Percentiles rank a stretch among this genome's conserved stretches.
phyloP scores from a whole-genome alignment of 176 grass and related monocot genomes.

The Echinochloa phyllopogon region DNA sequence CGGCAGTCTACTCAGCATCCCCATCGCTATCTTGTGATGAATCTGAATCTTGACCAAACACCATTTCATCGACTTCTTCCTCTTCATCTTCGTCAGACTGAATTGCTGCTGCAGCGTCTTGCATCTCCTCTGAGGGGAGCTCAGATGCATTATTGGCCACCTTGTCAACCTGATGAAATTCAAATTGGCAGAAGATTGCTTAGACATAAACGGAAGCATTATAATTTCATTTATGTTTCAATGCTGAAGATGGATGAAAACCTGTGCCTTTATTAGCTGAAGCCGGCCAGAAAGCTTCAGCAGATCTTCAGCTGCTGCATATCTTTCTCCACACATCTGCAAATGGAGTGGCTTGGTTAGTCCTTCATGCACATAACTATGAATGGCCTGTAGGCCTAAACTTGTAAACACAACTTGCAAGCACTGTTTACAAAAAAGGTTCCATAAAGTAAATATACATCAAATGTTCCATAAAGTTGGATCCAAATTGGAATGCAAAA shows the following conservation, averaged over 20 bases:
- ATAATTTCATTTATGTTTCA: conserved; percentile 14
- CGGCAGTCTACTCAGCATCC: conserved; percentile 45
- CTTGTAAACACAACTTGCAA: background rate
- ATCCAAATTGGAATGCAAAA: background rate
- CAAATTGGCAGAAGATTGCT: conserved; percentile 13
- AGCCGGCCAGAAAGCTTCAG: conserved; percentile 82
- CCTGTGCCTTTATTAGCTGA: conserved; percentile 73
- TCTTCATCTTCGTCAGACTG: conserved; percentile 58
- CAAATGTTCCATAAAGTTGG: background rate
- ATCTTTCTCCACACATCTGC: conserved; percentile 73
- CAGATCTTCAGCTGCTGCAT: conserved; percentile 53
- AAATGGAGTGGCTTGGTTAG: conserved; percentile 22
- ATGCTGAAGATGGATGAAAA: conserved; percentile 46
- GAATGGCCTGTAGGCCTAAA: background rate
- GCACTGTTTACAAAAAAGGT: background rate
- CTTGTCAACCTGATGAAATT: conserved; percentile 57
- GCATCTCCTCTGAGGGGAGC: conserved; percentile 30
- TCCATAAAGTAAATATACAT: background rate
- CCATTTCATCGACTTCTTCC: conserved; percentile 78
- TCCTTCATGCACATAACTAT: background rate
- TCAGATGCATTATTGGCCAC: conserved; percentile 36
- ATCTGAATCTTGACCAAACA: conserved; percentile 80
- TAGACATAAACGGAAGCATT: background rate
- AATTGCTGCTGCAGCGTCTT: background rate
- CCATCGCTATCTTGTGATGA: conserved; percentile 48